phyloP scores from a whole-genome alignment of 2,329 filamentous ascomycete genomes.

The Diaporthe aspalathi region DNA sequence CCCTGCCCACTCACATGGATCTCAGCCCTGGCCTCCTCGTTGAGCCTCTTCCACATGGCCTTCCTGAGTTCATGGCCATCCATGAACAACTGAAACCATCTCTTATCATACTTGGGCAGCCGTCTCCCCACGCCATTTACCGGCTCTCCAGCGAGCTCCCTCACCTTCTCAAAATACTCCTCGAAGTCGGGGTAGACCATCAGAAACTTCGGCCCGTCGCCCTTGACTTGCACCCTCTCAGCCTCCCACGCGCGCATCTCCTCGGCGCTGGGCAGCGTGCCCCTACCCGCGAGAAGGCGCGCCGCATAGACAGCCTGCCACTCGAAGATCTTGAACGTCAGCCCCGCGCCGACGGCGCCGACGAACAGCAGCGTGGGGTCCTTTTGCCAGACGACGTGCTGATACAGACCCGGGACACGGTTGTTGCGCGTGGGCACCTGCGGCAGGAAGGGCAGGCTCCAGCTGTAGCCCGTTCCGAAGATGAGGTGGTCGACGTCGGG shows the following conservation, averaged over 20 bases:
- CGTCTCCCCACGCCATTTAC: conserved; percentile 56
- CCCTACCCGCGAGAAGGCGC: conserved; percentile 66
- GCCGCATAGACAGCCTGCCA: conserved; percentile 75
- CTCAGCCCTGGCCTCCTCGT: conserved; percentile 50
- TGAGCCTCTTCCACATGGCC: conserved; percentile 67
- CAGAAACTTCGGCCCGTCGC: conserved; percentile 68
- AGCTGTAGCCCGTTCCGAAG: conserved; percentile 75
- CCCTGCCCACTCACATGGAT: background rate
- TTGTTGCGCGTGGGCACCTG: conserved; percentile 64
- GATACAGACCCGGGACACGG: conserved; percentile 66
- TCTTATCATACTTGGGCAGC: conserved; percentile 57
- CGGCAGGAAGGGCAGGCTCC: conserved; percentile 71
- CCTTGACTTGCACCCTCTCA: conserved; percentile 62
- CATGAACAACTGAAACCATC: conserved; percentile 63
- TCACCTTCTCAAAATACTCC: conserved; percentile 70
- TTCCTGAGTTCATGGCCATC: conserved; percentile 66
- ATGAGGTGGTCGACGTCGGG: conserved; percentile 70
- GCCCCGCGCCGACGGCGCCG: conserved; percentile 65
- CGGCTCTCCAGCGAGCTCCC: conserved; percentile 59
- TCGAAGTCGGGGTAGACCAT: conserved; percentile 72
- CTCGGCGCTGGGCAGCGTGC: conserved; percentile 58
- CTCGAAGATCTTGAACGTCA: conserved; percentile 77
- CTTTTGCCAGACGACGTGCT: conserved; percentile 65
- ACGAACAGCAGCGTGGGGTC: conserved; percentile 69
- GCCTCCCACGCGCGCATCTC: conserved; percentile 68